Base-by-base conservation (phyloP, 768 basidiomycete species). In the Paxillus rubicundulus region DNA sequence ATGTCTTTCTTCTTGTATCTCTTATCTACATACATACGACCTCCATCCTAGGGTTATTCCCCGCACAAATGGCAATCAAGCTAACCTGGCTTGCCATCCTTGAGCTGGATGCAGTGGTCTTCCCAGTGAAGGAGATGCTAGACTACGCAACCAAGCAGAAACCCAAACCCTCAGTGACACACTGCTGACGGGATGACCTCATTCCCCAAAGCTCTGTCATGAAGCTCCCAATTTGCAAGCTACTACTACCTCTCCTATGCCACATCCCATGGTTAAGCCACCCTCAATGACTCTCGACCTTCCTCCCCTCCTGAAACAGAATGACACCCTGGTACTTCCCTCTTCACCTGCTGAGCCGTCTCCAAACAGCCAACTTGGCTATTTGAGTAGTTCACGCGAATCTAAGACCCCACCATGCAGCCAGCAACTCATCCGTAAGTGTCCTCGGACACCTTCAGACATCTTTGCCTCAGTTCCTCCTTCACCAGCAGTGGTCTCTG, bases 391-490 rank as follows among this genome's bases (percentile, higher is more conserved):
- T 5, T 21, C 12, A 6, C 9, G 39, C 2, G 36, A 34, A 16
- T 1, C 38, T 4, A 18, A 5, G 27, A 24, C 24, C n/a, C 13
- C 50, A 17, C 30, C 45, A 5, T 45, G 40, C 13, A 18, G 44
- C 13, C 50, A 41, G n/a, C 60, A 52, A 28, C 50, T 34, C 32
- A 9, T 47, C 12, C 50, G 49, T n/a, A 49, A 61, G 17, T 57
- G 61, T 36, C 37, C 38, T 27, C 47, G 49, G 4, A 10, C 32
- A 1, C 24, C 55, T 1, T 56, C 58, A 3, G 66, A 61, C 16
- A 2, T 54, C 9, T 67, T 65, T 47, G 47, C 41, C 10, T 62
- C 65, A 0, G 40, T 55, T 17, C 45, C 63, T 21, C 16, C 61
- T 0, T 56, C 65, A n/a, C 54, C 66, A 0, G 9, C 1, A n/a